Base-by-base conservation (phyloP, 495 filamentous ascomycete species). In the Tuber brumale region DNA sequence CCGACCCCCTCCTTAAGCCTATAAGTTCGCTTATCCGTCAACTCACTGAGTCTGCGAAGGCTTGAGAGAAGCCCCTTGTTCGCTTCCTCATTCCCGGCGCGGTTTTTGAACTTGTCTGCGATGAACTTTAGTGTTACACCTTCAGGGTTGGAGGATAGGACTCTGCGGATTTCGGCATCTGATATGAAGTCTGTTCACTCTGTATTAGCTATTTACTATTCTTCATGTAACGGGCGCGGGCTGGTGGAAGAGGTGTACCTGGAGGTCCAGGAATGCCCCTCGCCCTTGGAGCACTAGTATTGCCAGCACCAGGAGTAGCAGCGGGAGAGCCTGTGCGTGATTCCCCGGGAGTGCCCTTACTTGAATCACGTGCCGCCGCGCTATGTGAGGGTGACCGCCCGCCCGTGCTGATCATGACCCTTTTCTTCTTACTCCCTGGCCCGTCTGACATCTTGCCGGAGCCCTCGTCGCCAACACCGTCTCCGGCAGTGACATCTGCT, bases 381-480 rank as follows among this genome's bases (percentile, higher is more conserved):
- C 73, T 78, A 7, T 78, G 83, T 73, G 79, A 82, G 70, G 74
- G 75, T 39, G 82, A 76, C 6, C 80, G 74, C 4, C 73, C 57
- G 1, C 82, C 78, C 21, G 85, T 73, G 75, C 86, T 85, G 51
- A 92, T 84, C 84, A 89, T 92, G 77, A 93, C 84, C 81, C 91
- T 93, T 84, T 90, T 90, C 79, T 88, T 89, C 84, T 90, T 91
- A 35, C 76, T 81, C 9, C 83, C 83, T 14, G 86, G 89, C 21
- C 88, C 90, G 81, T 95, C 92, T 45, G 91, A 93, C 84, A 90
- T 90, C 83, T 95, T 92, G 43, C 89, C 92, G 9, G 88, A 91
- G 19, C 89, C 94, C 71, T 86, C 89, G 79, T 97, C 94, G 39
- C 89, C 89, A 74, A 97, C 94, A 79, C 94, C 95, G 74, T 88